Evolutionary conservation across 2,329 filamentous ascomycete species (phyloP), one percentile per base, ranked within the genome.

Genomic region (Pleurostoma richardsiae): DNA sequence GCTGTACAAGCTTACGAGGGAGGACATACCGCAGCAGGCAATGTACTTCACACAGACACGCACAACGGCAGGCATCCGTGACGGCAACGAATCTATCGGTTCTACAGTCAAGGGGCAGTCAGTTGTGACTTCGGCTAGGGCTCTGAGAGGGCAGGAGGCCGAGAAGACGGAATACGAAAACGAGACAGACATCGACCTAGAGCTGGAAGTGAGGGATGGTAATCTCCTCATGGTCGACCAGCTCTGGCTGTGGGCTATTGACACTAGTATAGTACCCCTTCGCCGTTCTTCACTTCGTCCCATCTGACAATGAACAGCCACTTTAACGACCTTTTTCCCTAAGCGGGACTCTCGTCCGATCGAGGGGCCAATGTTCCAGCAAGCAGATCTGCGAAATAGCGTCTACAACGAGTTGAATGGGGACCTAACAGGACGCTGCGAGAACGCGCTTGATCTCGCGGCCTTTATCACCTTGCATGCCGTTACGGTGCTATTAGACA

Each of bases 221-320:
- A 83, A 83, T 38, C 70, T 80, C 3, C 59, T 85, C n/a, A 85
- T 85, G 79, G 77, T 85, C 0, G 82, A 85, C 48, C 81, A 85
- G 54, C 59, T 85, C 1, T 85, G 82, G 82, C 59, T 85, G 0
- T 80, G 77, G 77, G 72, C 70, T 0, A 68, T 80, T n/a, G 70
- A 79, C 46, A 73, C 66, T 11, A 73, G 75, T 78, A 57, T 62
- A 73, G 62, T 2, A 0, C 10, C 33, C 19, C 19, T 26, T 11
- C 26, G 26, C 2, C 11, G 26, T 3, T n/a, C 5, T 7, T 6
- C 5, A 29, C 30, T 27, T 7, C 19, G 3, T 4, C 27, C 4
- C 11, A n/a, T 7, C 29, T 43, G 38, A 31, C 29, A 5, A 11
- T 29, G 4, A 1, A 29, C 30, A 78, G 74, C 71, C 19, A 80